phyloP scores from a whole-genome alignment of 1,284 basidiomycete species.

The Trichosporon sp. region DNA sequence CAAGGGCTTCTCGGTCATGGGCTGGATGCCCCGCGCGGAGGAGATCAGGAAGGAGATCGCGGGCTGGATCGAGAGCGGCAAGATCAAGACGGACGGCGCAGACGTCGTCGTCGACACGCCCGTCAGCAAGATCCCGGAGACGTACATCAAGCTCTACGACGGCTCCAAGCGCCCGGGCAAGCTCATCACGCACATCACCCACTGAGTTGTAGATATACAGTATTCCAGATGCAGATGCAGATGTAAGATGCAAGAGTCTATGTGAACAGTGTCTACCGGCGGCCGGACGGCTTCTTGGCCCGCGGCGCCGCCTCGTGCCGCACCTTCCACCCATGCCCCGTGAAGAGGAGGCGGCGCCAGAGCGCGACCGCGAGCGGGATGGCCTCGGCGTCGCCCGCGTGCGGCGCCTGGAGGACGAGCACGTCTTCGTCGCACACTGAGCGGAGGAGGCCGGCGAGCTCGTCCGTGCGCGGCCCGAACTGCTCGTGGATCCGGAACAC shows the following conservation, averaged over 20 bases:
- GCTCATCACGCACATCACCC: conserved; percentile 27
- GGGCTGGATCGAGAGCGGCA: conserved; percentile 15
- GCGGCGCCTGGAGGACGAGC: neutral
- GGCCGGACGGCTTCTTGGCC: too few relatives aligned
- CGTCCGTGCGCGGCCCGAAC: neutral
- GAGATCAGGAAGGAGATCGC: conserved; percentile 8
- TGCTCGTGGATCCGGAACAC: neutral
- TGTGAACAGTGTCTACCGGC: too few relatives aligned
- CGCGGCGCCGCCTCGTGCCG: too few relatives aligned
- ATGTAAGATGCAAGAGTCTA: neutral
- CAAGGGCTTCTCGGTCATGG: conserved; percentile 45
- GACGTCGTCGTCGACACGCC: conserved; percentile 21
- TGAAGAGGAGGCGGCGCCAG: neutral
- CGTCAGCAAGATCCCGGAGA: conserved; percentile 29
- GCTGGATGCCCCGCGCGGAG: conserved; percentile 19
- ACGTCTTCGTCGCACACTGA: neutral
- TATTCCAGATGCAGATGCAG: neutral
- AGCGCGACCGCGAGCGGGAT: neutral
- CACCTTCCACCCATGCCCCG: neutral
- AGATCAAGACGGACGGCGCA: conserved; percentile 8
- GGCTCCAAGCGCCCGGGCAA: conserved; percentile 28
- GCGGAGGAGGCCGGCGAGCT: neutral
- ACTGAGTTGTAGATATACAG: neutral
- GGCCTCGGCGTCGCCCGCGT: neutral
- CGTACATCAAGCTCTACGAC: conserved; percentile 26